Percentiles rank a stretch among this genome's conserved stretches.
Conservation (phyloP, 331 rosid species). For the Quercus phellos region DNA sequence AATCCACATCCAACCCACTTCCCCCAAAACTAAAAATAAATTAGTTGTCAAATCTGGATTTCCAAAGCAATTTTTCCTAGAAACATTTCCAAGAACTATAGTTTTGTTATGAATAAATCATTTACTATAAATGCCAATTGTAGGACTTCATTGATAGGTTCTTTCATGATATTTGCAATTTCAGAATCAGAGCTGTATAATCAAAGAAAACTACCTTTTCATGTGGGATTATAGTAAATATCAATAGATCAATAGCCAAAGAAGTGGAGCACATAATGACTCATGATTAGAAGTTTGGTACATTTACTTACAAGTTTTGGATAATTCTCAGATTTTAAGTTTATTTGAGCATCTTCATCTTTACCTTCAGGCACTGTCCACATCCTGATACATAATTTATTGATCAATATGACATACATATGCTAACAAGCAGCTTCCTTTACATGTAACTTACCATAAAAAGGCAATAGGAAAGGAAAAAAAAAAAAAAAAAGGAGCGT, state of each 20-base stretch:
- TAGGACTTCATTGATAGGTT: background rate
- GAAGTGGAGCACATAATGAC: background rate
- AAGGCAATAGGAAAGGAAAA: background rate
- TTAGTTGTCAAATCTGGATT: background rate
- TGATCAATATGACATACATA: slow-evolving; percentile 13
- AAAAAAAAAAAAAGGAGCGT: background rate
- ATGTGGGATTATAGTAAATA: background rate
- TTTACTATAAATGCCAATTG: background rate
- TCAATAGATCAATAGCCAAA: background rate
- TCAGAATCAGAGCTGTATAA: background rate
- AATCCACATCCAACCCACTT: background rate
- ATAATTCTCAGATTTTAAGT: slow-evolving; percentile 35
- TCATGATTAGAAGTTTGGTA: background rate
- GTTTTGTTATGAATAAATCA: background rate
- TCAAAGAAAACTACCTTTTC: background rate
- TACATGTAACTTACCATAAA: slow-evolving; percentile 5
- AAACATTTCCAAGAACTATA: background rate
- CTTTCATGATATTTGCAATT: background rate
- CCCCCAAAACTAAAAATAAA: background rate
- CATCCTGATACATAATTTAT: slow-evolving; percentile 56
- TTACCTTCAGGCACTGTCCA: slow-evolving; percentile 51
- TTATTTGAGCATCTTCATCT: slow-evolving; percentile 35
- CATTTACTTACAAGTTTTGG: slow-evolving; percentile 51
- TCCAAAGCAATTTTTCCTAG: background rate
- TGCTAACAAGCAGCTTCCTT: slow-evolving; percentile 7